These are phyloP conservation scores for Solanum virginianum DNA, from an alignment of 257 asterid species.

Conservation along the genomic window DNA sequence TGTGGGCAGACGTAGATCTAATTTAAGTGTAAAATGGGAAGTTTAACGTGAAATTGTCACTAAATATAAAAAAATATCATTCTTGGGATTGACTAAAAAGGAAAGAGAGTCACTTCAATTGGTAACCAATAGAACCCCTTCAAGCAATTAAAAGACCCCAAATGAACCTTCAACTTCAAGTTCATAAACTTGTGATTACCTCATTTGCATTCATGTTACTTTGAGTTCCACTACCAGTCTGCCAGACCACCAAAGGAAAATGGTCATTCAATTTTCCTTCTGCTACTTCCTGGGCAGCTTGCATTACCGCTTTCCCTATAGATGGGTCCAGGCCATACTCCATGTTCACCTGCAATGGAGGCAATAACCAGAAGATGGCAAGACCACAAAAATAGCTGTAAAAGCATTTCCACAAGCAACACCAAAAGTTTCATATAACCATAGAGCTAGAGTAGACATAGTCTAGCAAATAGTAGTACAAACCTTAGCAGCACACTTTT, in stretches of 20 bases:
- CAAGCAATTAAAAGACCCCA: background rate
- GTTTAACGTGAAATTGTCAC: too few species aligned
- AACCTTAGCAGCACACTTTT: conserved; percentile 95
- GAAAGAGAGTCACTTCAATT: background rate
- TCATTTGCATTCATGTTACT: conserved; percentile 98
- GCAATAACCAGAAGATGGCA: background rate
- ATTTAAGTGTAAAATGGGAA: too few species aligned
- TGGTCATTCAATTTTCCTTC: conserved; percentile 87
- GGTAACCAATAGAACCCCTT: background rate
- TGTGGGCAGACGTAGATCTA: too few species aligned
- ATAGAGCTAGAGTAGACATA: background rate
- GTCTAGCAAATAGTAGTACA: background rate
- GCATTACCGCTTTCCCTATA: conserved; percentile 87
- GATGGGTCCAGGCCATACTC: conserved; percentile 92
- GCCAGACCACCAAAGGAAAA: conserved; percentile 98
- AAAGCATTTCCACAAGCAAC: background rate
- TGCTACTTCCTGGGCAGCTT: conserved; percentile 96
- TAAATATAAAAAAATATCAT: too few species aligned
- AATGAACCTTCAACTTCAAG: background rate
- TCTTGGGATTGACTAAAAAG: background rate
- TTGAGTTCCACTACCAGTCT: conserved; percentile 98
- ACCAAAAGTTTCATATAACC: background rate
- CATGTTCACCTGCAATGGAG: conserved; percentile 57
- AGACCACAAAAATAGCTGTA: background rate
- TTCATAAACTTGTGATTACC: conserved; percentile 24